Evolutionary conservation across 495 filamentous ascomycete genomes (phyloP).

Genomic region (Neurospora sp.): DNA sequence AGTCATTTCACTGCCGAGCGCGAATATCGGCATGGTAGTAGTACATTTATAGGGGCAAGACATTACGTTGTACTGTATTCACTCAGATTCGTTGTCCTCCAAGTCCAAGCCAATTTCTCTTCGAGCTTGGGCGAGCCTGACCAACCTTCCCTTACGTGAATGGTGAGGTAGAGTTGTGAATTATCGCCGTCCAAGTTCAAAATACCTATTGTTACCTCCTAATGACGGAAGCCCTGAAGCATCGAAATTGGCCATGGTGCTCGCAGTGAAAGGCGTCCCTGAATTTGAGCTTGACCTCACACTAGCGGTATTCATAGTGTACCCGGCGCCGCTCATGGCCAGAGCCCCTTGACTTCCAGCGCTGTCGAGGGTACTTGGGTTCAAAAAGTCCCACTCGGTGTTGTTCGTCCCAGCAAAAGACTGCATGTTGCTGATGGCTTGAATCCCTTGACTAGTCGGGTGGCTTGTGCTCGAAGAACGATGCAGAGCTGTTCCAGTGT

Average conservation of each 20-base stretch:
- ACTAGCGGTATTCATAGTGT: conserved; percentile 9
- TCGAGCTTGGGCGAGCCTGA: background rate
- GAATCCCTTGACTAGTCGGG: conserved; percentile 14
- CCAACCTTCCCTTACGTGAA: background rate
- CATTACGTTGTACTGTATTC: background rate
- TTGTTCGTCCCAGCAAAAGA: conserved; percentile 12
- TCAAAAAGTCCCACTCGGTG: conserved; percentile 28
- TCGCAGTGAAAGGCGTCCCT: conserved; percentile 11
- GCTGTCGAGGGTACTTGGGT: conserved; percentile 28
- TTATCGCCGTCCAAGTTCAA: conserved; percentile 13
- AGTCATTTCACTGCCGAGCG: background rate
- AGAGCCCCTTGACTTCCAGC: conserved; percentile 17
- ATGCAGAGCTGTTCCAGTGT: conserved; percentile 9
- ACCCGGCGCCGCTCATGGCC: conserved; percentile 12
- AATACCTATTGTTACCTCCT: conserved; percentile 14
- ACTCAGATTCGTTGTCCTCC: background rate
- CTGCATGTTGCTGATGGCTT: conserved; percentile 14
- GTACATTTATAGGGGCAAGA: background rate
- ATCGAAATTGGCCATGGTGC: conserved; percentile 16
- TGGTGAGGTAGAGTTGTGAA: background rate
- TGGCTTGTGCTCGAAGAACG: conserved; percentile 15
- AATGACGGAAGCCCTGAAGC: conserved; percentile 7
- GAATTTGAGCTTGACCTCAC: conserved; percentile 11
- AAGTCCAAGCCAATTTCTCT: background rate
- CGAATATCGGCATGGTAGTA: background rate